These are phyloP conservation scores for Flueggea neowawraea DNA, from an alignment of 441 rosid genomes.

Conservation along the genomic window DNA sequence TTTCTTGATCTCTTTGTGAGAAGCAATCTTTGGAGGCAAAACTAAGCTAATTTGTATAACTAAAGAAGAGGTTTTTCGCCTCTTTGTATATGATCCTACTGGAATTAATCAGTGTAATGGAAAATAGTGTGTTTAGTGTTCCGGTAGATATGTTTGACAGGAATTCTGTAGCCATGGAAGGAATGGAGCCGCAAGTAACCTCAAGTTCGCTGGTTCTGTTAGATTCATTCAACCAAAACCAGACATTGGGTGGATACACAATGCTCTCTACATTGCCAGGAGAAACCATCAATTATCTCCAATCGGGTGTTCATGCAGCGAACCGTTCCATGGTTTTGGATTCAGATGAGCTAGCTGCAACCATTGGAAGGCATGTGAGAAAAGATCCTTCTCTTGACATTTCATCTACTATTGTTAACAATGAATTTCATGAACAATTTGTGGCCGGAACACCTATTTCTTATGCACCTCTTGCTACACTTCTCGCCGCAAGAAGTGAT, in stretches of 20 bases:
- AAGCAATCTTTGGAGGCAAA: no score
- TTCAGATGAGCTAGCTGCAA: constrained; percentile 23
- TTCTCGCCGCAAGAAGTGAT: constrained; percentile 37
- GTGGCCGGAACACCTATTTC: constrained; percentile 33
- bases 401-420: constrained; percentile 19
- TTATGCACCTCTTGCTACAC: constrained; percentile 30
- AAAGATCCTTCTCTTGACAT: constrained; percentile 31
- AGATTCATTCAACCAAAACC: constrained; percentile 32
- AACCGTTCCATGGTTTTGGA: constrained; percentile 18
- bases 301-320: constrained; percentile 15
- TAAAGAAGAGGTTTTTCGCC: background rate
- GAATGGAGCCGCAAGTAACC: constrained; percentile 18
- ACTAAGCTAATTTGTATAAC: no score
- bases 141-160: no score
- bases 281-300: constrained; percentile 18
- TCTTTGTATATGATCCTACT: no score
- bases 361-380: constrained; percentile 32
- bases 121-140: no score
- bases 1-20: no score
- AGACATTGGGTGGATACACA: constrained; percentile 23
- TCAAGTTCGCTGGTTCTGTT: constrained; percentile 25
- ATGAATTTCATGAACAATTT: constrained; percentile 36
- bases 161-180: constrained; percentile 26
- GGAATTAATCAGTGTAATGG: no score
- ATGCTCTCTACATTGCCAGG: constrained; percentile 33